These are phyloP conservation scores for Parmelia sp. DNA, from an alignment of 495 filamentous ascomycete species.

Conservation along the genomic window DNA sequence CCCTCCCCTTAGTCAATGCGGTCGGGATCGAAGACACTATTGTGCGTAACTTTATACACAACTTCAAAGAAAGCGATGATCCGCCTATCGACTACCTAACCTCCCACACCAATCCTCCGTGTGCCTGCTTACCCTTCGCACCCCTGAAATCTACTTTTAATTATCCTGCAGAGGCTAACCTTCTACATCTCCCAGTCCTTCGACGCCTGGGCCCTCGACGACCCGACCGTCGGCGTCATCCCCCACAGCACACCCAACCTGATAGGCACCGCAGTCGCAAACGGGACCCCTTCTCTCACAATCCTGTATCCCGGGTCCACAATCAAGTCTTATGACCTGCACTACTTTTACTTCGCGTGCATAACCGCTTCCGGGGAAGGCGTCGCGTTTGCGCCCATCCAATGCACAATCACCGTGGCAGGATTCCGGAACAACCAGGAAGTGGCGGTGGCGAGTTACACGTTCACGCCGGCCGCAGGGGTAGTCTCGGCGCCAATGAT, in stretches of 20 bases:
- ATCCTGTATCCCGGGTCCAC: no score
- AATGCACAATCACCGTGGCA: no score
- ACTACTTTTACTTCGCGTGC: no score
- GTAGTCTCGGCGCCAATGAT: no score
- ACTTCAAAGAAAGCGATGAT: not conserved
- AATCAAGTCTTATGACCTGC: no score
- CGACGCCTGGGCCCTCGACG: not conserved
- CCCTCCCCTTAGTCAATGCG: not conserved
- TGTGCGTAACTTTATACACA: not conserved
- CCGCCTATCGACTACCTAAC: not conserved
- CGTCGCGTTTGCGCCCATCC: no score
- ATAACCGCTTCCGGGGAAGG: no score
- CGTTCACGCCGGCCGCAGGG: no score
- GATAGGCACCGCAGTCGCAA: not conserved
- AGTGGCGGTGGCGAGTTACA: not conserved
- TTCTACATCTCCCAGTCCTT: not conserved
- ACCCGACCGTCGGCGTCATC: not conserved
- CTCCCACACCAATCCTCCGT: not conserved
- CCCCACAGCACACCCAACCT: not conserved
- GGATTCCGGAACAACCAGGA: not conserved
- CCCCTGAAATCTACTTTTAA: no score
- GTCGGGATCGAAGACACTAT: not conserved
- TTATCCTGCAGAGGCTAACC: not conserved
- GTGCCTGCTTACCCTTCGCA: not conserved
- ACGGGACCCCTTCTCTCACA: no score